phyloP scores from a whole-genome alignment of 352 stramenopile genomes.

The Phytophthora syringae region DNA sequence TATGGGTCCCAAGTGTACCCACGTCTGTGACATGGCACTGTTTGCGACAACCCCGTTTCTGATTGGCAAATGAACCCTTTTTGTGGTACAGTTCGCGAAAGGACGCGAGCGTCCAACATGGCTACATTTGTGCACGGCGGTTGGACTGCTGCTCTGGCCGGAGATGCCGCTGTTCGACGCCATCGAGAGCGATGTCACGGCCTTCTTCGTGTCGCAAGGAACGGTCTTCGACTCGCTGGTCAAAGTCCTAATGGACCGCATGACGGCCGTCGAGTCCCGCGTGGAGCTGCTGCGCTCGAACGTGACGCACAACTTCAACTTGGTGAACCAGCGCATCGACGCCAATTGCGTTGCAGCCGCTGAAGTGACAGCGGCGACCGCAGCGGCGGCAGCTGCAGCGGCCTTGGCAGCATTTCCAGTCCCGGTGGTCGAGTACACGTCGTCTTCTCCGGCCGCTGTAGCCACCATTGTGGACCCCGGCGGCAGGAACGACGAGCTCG shows the following conservation, averaged over 20 bases:
- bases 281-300: conserved; percentile 45
- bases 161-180: conserved; percentile 74
- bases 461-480: conserved; percentile 14
- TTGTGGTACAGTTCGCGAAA: conserved; percentile 24
- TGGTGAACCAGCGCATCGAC: conserved; percentile 40
- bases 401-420: conserved; percentile 16
- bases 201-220: conserved; percentile 77
- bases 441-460: conserved; percentile 1
- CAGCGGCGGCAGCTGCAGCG: conserved; percentile 21
- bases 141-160: neutral
- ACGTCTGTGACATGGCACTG: conserved; percentile 23
- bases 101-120: conserved; percentile 19
- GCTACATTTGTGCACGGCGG: conserved; percentile 19
- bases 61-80: neutral
- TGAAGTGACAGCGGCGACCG: conserved; percentile 16
- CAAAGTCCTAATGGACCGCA: conserved; percentile 61
- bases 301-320: conserved; percentile 38
- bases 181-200: conserved; percentile 64
- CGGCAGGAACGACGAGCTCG: conserved; percentile 49
- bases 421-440: conserved; percentile 2
- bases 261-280: conserved; percentile 48
- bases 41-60: conserved; percentile 11
- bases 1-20: conserved; percentile 20
- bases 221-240: conserved; percentile 70
- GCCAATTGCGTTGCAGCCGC: conserved; percentile 10